Evolutionary conservation across 1,284 basidiomycete genomes (phyloP), one percentile per base, ranked within the genome.

Genomic region (Leccinum pachyderme): DNA sequence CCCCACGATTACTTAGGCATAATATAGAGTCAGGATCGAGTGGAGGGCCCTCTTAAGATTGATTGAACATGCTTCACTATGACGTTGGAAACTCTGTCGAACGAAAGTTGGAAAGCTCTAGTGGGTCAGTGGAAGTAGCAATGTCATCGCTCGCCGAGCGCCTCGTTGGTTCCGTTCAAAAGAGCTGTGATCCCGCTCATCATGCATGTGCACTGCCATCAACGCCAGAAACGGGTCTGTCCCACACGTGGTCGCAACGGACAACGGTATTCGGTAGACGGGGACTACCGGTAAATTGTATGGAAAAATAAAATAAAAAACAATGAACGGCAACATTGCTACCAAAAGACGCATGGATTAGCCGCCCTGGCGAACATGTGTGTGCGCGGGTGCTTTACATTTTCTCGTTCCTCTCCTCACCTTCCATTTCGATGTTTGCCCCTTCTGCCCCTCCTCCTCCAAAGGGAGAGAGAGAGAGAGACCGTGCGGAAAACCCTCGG

Each of bases 251-350:
- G 33, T n/a, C 25, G 12, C 39, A 9, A 28, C 27, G 29, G 18
- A 24, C 27, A 43, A 60, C 58, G 59, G 53, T 32, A 44, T 57
- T 43, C 47, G 53, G 18, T 28, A 5, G 56, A 22, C 18, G 39
- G 39, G 39, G 6, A 18, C 37, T 29, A 18, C 18, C 18, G 18
- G 18, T 18, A 18, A 18, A 37, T 37, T 15, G n/a, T n/a, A 29
- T 29, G 13, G 6, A 28, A 28, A 28, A 28, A 28, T 7, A 28
- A 31, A 31, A 31, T 5, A 31, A 31, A 32, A 32, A 32, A 32
- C 31, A 32, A 37, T 18, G 37, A 39, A 39, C n/a, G 37, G 37
- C 18, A 18, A 39, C 37, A 41, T 41, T 41, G 39, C 39, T 12
- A 39, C 11, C 37, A 39, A 39, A 18, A 39, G 22, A 39, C 37